A percentile compares a stretch with the other conserved stretches of the same genome.
Evolutionary conservation across 192 early-diverging fungal species (phyloP).

Genomic region (Umbelopsis sp.): DNA sequence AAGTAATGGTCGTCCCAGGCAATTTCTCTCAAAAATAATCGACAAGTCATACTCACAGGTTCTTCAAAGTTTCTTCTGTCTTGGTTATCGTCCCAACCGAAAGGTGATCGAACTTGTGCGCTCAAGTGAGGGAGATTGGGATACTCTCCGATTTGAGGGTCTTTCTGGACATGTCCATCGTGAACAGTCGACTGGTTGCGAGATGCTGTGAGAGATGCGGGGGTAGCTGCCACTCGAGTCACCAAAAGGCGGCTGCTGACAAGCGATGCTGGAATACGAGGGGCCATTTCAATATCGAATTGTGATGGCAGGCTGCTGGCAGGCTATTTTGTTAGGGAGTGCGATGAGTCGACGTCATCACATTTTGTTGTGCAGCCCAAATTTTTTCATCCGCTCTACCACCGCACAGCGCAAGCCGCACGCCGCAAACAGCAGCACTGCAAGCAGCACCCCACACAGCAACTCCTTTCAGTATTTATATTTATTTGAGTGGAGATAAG

Average conservation of each 20-base stretch:
- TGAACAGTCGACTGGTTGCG: constrained; percentile 39
- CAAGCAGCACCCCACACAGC: no score
- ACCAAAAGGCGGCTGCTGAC: constrained; percentile 27
- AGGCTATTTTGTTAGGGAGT: constrained; percentile 1
- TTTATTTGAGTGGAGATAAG: no score
- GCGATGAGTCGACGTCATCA: constrained; percentile 1
- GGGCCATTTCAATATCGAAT: constrained; percentile 18
- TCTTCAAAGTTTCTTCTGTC: constrained; percentile 80
- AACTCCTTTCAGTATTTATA: no score
- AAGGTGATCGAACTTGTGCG: constrained; percentile 61
- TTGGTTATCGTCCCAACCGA: constrained; percentile 74
- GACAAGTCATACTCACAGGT: constrained; percentile 41
- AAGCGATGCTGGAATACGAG: constrained; percentile 13
- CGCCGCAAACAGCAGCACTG: no score
- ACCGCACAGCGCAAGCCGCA: no score
- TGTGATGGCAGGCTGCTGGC: not conserved
- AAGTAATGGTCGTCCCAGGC: no score
- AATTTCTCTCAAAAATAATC: not conserved
- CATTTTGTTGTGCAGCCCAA: not conserved
- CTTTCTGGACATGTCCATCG: constrained; percentile 35
- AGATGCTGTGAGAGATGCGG: constrained; percentile 23
- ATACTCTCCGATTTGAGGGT: constrained; percentile 78
- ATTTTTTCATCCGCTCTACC: not conserved
- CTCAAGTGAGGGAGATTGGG: constrained; percentile 71
- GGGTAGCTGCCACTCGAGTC: constrained; percentile 29